Evolutionary conservation across 2,329 filamentous ascomycete species (phyloP).

Genomic region (Fusarium tricinctum): DNA sequence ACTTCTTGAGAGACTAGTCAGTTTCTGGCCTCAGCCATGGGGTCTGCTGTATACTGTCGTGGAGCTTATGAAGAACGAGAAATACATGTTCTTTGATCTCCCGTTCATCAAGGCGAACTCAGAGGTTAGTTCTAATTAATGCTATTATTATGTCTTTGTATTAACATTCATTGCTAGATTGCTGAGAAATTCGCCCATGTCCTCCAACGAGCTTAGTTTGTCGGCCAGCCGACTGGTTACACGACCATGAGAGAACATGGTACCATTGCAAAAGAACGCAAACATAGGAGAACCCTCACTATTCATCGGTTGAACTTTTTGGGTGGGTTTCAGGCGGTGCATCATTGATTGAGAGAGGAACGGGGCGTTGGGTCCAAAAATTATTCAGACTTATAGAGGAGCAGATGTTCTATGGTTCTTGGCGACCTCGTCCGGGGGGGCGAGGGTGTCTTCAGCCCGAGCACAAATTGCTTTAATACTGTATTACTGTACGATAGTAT

Average conservation of each 20-base stretch:
- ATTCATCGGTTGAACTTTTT: slow-evolving; percentile 40
- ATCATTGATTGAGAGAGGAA: slow-evolving; percentile 38
- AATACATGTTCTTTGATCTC: slow-evolving; percentile 91
- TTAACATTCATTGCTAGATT: slow-evolving; percentile 48
- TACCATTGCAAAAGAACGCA: slow-evolving; percentile 34
- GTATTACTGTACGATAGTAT: slow-evolving; percentile 58
- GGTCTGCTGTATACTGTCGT: slow-evolving; percentile 89
- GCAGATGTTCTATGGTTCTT: slow-evolving; percentile 36
- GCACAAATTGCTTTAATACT: slow-evolving; percentile 52
- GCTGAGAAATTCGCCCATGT: slow-evolving; percentile 56
- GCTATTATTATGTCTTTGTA: not conserved
- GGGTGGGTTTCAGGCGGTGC: slow-evolving; percentile 42
- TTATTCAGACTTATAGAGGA: slow-evolving; percentile 50
- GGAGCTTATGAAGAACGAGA: slow-evolving; percentile 92
- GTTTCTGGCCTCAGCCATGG: slow-evolving; percentile 95
- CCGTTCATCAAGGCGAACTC: slow-evolving; percentile 91
- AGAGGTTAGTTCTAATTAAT: slow-evolving; percentile 71
- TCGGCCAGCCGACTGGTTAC: slow-evolving; percentile 4
- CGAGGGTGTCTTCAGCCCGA: slow-evolving; percentile 26
- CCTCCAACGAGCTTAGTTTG: slow-evolving; percentile 52
- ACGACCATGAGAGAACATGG: slow-evolving; percentile 18
- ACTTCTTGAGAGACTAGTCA: slow-evolving; percentile 87
- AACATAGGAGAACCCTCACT: slow-evolving; percentile 31
- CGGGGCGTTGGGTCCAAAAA: slow-evolving; percentile 49
- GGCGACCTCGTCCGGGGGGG: slow-evolving; percentile 49